phyloP scores from a whole-genome alignment of 306 rosid species.

The Fragaria nilgerrensis region DNA sequence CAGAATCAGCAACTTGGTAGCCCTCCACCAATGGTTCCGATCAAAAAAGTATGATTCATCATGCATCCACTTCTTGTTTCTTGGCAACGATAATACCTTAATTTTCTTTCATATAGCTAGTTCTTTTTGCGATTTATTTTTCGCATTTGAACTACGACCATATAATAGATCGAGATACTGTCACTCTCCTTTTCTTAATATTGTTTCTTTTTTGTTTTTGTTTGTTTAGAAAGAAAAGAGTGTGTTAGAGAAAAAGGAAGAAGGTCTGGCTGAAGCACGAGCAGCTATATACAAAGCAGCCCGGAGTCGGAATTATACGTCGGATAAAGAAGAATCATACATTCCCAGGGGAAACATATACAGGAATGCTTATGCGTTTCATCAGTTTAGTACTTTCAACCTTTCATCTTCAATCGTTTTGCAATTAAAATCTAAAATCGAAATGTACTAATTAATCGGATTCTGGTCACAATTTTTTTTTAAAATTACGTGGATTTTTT shows the following conservation, averaged over 20 bases:
- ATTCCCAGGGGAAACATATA: slow-evolving; percentile 61
- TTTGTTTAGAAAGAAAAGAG: slow-evolving; percentile 10
- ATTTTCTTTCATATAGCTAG: neutral
- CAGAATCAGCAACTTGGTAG: neutral
- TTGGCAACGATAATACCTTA: neutral
- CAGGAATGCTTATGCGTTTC: slow-evolving; percentile 42
- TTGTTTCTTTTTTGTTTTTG: neutral
- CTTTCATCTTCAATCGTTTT: neutral
- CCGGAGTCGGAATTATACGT: slow-evolving; percentile 35
- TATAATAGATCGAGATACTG: neutral
- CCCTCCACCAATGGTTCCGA: neutral
- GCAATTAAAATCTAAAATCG: neutral
- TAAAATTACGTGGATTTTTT: neutral
- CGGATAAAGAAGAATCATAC: slow-evolving; percentile 37
- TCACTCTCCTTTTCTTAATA: neutral
- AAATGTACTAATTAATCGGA: neutral
- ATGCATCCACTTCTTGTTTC: neutral
- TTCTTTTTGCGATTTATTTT: too few species aligned
- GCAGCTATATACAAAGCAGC: slow-evolving; percentile 41
- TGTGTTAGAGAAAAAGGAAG: slow-evolving; percentile 40
- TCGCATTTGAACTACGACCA: neutral
- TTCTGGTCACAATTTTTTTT: neutral
- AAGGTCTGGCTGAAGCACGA: slow-evolving; percentile 53
- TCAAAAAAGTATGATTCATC: neutral
- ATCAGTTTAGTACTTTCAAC: slow-evolving; percentile 28